Evolutionary conservation across 148 eudicot species (phyloP), one percentile per base, ranked within the genome.

Genomic region (Rheum nobile): DNA sequence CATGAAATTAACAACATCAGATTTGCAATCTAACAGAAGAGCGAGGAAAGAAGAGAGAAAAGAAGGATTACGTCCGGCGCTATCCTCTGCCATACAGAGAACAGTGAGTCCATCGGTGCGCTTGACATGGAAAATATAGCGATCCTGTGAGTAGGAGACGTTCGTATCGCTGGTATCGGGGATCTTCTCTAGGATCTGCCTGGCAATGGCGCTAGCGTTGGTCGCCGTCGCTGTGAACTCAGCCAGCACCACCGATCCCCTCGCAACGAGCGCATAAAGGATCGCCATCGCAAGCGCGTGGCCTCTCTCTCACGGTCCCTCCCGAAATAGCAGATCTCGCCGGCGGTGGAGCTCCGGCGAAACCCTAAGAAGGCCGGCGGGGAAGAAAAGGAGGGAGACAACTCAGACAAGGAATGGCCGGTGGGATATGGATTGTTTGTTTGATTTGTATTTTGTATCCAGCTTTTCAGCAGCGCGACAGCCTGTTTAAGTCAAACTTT

Each of bases 31-130:
- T 14, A 28, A 11, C 17, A 24, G 37, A 48, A 41, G 17, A 22
- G 59, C 6, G 6, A 59, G 34, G 31, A 3, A n/a, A 6, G 16
- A 31, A 29, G 34, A 6, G 19, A 54, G 17, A 32, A 74, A 11
- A 34, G 70, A 65, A 34, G 38, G n/a, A 65, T 52, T 89, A 94
- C 98, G 77, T 78, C 97, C 98, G 48, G 85, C 87, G 61, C 84
- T 85, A n/a, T 91, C 96, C 70, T 94, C 98, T 22, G 98, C 97
- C 98, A 94, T 91, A 83, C 98, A 94, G 69, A 94, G 93, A 34
- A 86, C 89, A 69, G 97, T 85, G 82, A 94, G 93, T 12, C 90
- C 91, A 80, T 94, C 97, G 73, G 98, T 94, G 71, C 98, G 88
- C 59, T 88, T 91, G 48, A 90, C 96, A 72, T 94, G 98, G 71